Evolutionary conservation across 129 eudicot genomes (phyloP), one percentile per base, ranked within the genome.

Genomic region (Rutidosis leptorrhynchoides): DNA sequence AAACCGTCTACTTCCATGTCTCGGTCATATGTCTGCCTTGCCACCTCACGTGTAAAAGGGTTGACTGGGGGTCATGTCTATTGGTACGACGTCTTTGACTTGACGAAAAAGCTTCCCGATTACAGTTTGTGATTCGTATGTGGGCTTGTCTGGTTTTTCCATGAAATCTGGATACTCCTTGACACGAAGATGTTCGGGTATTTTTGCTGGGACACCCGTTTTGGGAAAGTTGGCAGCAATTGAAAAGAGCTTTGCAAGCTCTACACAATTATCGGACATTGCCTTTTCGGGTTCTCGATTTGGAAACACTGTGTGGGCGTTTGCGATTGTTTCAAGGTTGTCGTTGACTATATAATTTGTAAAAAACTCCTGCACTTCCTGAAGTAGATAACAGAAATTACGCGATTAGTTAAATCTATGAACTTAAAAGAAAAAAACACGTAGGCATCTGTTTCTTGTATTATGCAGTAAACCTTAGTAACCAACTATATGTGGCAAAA

Each of bases 171-270:
- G 97, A 69, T 83, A 90, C 15, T 74, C 82, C 62, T 82, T 83
- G 19, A 83, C 90, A 19, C 87, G 85, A 5, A 86, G 73, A 14
- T 82, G 30, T 29, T 82, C 16, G 23, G 97, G 97, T 68, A 86
- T 90, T 45, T 64, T 88, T 1, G 97, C 97, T 1, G 97, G 95
- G 24, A 90, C 74, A 16, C 97, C 97, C 3, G 97, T 90, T 77
- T 90, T 90, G 27, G 90, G 90, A 35, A 90, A 90, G 70, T 90
- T 95, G 14, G 86, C 97, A 7, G 97, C 97, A 28, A 82, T 74
- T 43, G 97, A 83, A 72, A 81, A 83, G 12, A 90, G 83, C 67
- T 69, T 54, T 28, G 97, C 95, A 0, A 90, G 88, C 77, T 83
- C 82, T 42, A 83, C 32, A 46, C 97, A 90, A 12, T 78, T 84